These are phyloP conservation scores for Letharia columbiana DNA, from an alignment of 495 filamentous ascomycete genomes.

Conservation along the genomic window DNA sequence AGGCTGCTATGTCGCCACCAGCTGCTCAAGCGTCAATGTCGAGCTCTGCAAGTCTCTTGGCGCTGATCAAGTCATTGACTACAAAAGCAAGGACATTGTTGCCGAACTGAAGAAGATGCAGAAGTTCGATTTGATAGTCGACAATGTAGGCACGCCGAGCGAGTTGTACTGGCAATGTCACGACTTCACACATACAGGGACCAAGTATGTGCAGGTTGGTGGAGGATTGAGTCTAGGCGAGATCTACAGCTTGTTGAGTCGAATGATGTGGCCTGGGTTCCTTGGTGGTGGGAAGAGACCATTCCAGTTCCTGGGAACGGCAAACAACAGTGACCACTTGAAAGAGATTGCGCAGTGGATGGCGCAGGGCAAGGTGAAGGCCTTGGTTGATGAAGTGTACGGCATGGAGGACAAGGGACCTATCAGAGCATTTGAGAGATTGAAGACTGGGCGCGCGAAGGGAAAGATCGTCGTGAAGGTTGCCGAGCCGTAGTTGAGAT, in stretches of 20 bases:
- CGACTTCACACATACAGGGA: constrained; percentile 37
- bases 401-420: constrained; percentile 41
- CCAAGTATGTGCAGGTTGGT: constrained; percentile 43
- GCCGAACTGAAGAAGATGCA: constrained; percentile 38
- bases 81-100: constrained; percentile 39
- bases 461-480: constrained; percentile 66
- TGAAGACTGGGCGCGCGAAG: constrained; percentile 52
- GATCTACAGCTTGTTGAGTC: constrained; percentile 20
- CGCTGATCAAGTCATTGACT: constrained; percentile 53
- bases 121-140: constrained; percentile 43
- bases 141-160: constrained; percentile 41
- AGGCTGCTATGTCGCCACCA: constrained; percentile 45
- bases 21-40: constrained; percentile 43
- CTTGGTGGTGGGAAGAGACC: constrained; percentile 56
- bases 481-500: not conserved
- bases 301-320: constrained; percentile 30
- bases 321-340: constrained; percentile 40
- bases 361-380: constrained; percentile 50
- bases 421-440: constrained; percentile 52
- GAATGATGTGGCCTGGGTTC: constrained; percentile 42
- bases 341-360: constrained; percentile 51
- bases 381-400: constrained; percentile 52
- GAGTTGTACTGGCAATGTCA: constrained; percentile 41
- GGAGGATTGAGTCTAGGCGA: constrained; percentile 15
- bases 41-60: constrained; percentile 45